A percentile compares a stretch with the other conserved stretches of the same genome.
These are phyloP conservation scores for Aureobasidium zeae DNA, from an alignment of 2,329 filamentous ascomycete species.

Conservation along the genomic window DNA sequence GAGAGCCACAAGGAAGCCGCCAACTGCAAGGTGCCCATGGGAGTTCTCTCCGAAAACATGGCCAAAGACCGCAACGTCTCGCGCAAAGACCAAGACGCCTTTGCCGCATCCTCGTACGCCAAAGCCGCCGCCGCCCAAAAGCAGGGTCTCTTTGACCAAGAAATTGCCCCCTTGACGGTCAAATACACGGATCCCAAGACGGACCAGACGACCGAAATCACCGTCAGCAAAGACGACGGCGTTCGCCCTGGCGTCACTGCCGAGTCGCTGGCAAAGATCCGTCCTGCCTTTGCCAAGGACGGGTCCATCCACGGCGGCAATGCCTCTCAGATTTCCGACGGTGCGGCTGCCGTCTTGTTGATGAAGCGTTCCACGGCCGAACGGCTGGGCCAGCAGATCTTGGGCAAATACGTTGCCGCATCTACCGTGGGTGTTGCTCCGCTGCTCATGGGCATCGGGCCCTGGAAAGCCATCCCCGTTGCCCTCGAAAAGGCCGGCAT, in stretches of 20 bases:
- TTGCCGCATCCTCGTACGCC: slow-evolving; percentile 85
- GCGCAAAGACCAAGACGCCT: slow-evolving; percentile 74
- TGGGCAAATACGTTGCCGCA: slow-evolving; percentile 85
- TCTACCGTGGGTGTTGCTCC: slow-evolving; percentile 83
- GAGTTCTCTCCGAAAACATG: slow-evolving; percentile 82
- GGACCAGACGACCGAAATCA: slow-evolving; percentile 72
- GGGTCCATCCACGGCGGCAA: slow-evolving; percentile 95
- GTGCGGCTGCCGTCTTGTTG: slow-evolving; percentile 85
- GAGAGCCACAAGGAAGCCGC: slow-evolving; percentile 71
- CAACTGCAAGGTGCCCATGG: slow-evolving; percentile 81
- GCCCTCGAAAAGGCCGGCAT: slow-evolving; percentile 83
- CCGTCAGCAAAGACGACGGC: slow-evolving; percentile 78
- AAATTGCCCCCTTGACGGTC: slow-evolving; percentile 79
- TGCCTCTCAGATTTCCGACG: slow-evolving; percentile 90
- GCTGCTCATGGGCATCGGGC: slow-evolving; percentile 90
- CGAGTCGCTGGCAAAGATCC: slow-evolving; percentile 85
- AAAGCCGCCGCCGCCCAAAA: slow-evolving; percentile 82
- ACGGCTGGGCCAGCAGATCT: slow-evolving; percentile 73
- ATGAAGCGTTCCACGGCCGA: slow-evolving; percentile 92
- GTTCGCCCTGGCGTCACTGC: slow-evolving; percentile 75
- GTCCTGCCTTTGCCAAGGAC: slow-evolving; percentile 79
- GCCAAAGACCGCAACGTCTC: slow-evolving; percentile 70
- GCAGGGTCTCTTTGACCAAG: slow-evolving; percentile 81
- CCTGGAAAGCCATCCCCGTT: slow-evolving; percentile 91
- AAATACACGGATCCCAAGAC: slow-evolving; percentile 87